Percentiles rank a stretch among this genome's conserved stretches.
phyloP scores from a whole-genome alignment of 2,329 filamentous ascomycete species.

The Neofusicoccum sp. region DNA sequence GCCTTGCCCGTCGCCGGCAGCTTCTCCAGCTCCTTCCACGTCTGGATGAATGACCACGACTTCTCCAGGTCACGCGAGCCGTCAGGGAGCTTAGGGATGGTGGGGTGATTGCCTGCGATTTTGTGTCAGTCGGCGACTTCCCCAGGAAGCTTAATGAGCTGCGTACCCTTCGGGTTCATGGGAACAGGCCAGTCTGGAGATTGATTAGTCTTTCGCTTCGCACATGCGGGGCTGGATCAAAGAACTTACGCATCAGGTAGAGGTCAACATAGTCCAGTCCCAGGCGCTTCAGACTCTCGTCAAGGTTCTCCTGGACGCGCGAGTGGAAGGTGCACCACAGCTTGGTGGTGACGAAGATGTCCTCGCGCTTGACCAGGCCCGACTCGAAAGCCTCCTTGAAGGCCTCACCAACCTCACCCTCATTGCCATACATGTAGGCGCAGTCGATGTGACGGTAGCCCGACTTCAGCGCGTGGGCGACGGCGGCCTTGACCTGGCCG shows the following conservation, averaged over 20 bases:
- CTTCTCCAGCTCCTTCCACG: constrained; percentile 74
- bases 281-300: constrained; percentile 69
- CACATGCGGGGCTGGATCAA: neutral
- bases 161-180: constrained; percentile 70
- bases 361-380: constrained; percentile 75
- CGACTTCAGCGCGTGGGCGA: constrained; percentile 47
- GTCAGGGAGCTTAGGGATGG: constrained; percentile 72
- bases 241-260: constrained; percentile 61
- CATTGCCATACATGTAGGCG: constrained; percentile 71
- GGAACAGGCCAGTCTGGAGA: constrained; percentile 69
- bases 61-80: constrained; percentile 71
- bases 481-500: constrained; percentile 49
- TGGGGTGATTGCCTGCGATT: constrained; percentile 61
- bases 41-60: constrained; percentile 68
- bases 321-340: constrained; percentile 79
- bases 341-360: constrained; percentile 90
- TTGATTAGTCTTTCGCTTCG: neutral
- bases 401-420: constrained; percentile 73
- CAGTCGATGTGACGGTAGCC: constrained; percentile 60
- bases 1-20: constrained; percentile 48
- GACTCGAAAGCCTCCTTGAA: constrained; percentile 77
- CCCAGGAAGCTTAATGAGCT: neutral
- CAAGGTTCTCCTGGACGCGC: constrained; percentile 65
- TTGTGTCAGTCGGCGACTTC: constrained; percentile 21
- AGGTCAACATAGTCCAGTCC: constrained; percentile 81